These are phyloP conservation scores for Neurospora intermedia DNA, from an alignment of 495 filamentous ascomycete species.

Conservation along the genomic window DNA sequence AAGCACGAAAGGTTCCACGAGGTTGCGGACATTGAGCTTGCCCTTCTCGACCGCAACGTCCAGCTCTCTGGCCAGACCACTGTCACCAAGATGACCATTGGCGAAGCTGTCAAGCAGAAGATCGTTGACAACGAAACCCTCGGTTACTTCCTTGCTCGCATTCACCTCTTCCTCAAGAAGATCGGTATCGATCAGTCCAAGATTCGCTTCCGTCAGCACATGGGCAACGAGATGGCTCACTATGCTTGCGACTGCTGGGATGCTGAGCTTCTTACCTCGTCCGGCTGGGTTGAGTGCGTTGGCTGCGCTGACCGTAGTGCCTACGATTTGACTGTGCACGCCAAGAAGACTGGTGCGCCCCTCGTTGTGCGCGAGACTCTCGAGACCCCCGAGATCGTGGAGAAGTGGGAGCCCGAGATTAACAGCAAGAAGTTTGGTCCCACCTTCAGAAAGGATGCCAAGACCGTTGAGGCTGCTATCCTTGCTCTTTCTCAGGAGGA, in stretches of 20 bases:
- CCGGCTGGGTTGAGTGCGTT: conserved; percentile 82
- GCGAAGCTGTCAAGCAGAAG: conserved; percentile 56
- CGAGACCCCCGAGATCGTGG: conserved; percentile 52
- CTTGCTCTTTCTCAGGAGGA: conserved; percentile 57
- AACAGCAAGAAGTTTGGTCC: conserved; percentile 79
- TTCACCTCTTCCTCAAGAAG: conserved; percentile 60
- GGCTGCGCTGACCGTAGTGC: conserved; percentile 77
- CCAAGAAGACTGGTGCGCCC: conserved; percentile 69
- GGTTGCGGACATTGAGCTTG: conserved; percentile 54
- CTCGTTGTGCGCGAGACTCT: conserved; percentile 56
- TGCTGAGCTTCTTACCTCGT: conserved; percentile 65
- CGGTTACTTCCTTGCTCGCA: conserved; percentile 77
- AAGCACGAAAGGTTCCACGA: conserved; percentile 60
- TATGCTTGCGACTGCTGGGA: conserved; percentile 83
- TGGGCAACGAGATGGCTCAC: conserved; percentile 70
- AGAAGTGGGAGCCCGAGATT: conserved; percentile 66
- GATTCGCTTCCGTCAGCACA: conserved; percentile 77
- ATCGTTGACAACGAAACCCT: conserved; percentile 77
- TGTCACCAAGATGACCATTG: conserved; percentile 49
- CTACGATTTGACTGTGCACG: conserved; percentile 68
- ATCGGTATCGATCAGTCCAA: conserved; percentile 60
- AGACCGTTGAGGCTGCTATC: conserved; percentile 59
- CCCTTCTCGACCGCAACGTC: conserved; percentile 57
- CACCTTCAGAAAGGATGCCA: conserved; percentile 70
- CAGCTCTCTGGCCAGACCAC: conserved; percentile 62